A percentile compares a stretch with the other conserved stretches of the same genome.
These are phyloP conservation scores for Ascoidea rubescens DNA, from an alignment of 805 yeast species.

Conservation along the genomic window DNA sequence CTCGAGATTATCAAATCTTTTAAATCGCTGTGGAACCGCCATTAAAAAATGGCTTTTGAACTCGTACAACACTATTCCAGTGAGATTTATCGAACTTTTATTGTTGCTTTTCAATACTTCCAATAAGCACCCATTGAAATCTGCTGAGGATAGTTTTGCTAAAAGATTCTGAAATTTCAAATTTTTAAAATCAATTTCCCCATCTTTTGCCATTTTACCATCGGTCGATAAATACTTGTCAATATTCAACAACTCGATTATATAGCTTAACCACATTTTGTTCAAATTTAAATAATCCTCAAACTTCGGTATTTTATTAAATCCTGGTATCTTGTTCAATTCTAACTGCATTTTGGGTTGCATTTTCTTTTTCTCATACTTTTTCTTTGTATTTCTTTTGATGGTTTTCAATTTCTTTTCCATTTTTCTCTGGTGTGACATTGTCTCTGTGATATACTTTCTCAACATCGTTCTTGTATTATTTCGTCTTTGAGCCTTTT, in stretches of 20 bases:
- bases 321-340: background rate
- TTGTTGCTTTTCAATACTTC: slow-evolving; percentile 3
- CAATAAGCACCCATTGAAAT: slow-evolving; percentile 6
- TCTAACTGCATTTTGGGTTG: background rate
- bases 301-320: slow-evolving; percentile 2
- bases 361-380: background rate
- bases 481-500: background rate
- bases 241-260: slow-evolving; percentile 1
- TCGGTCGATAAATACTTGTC: background rate
- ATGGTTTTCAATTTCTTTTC: background rate
- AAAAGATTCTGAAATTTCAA: slow-evolving; percentile 2
- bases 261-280: slow-evolving; percentile 6
- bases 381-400: background rate
- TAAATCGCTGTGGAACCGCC: slow-evolving; percentile 4
- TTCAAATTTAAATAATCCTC: slow-evolving; percentile 3
- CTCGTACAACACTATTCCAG: slow-evolving; percentile 9
- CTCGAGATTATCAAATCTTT: slow-evolving; percentile 1
- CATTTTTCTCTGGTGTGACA: background rate
- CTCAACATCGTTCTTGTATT: background rate
- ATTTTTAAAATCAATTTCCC: background rate
- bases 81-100: background rate
- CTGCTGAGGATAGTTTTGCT: slow-evolving; percentile 7
- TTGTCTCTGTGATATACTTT: background rate
- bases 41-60: slow-evolving; percentile 7
- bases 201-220: background rate